These are phyloP conservation scores for Spizellomyces sp. DNA, from an alignment of 192 early-diverging fungal species.

Conservation along the genomic window DNA sequence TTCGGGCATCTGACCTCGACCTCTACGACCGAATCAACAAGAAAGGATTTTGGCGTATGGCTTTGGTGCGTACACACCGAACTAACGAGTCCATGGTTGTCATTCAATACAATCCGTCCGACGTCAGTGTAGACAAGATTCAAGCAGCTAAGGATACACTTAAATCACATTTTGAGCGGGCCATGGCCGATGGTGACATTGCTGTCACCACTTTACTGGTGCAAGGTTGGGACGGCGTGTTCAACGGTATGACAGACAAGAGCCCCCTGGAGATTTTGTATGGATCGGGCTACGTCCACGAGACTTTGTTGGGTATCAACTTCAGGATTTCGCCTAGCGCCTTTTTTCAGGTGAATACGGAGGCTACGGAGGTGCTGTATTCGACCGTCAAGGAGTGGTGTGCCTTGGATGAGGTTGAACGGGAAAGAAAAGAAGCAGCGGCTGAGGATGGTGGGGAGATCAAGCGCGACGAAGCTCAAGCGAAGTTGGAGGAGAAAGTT, in stretches of 20 bases:
- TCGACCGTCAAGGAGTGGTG: constrained; percentile 52
- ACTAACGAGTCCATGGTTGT: constrained; percentile 68
- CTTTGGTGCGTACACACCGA: constrained; percentile 61
- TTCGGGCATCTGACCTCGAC: constrained; percentile 27
- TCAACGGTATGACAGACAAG: constrained; percentile 61
- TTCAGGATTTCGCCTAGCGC: constrained; percentile 74
- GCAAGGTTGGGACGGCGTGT: constrained; percentile 47
- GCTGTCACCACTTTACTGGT: constrained; percentile 56
- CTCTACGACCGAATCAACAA: constrained; percentile 52
- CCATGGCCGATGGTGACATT: constrained; percentile 6
- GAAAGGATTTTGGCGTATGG: constrained; percentile 66
- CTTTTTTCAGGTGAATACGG: constrained; percentile 82
- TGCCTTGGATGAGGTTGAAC: constrained; percentile 29
- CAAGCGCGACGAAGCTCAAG: neutral
- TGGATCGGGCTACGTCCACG: constrained; percentile 63
- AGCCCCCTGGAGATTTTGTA: constrained; percentile 44
- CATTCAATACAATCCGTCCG: constrained; percentile 59
- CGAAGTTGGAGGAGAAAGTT: neutral
- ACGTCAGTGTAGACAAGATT: constrained; percentile 41
- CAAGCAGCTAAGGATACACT: constrained; percentile 31
- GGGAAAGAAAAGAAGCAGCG: neutral
- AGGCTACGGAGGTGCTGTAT: constrained; percentile 70
- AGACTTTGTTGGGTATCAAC: constrained; percentile 62
- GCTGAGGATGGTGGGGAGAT: neutral
- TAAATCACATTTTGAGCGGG: constrained; percentile 21